Evolutionary conservation across 2,329 filamentous ascomycete genomes (phyloP).

Genomic region (Talaromyces pinophilus): DNA sequence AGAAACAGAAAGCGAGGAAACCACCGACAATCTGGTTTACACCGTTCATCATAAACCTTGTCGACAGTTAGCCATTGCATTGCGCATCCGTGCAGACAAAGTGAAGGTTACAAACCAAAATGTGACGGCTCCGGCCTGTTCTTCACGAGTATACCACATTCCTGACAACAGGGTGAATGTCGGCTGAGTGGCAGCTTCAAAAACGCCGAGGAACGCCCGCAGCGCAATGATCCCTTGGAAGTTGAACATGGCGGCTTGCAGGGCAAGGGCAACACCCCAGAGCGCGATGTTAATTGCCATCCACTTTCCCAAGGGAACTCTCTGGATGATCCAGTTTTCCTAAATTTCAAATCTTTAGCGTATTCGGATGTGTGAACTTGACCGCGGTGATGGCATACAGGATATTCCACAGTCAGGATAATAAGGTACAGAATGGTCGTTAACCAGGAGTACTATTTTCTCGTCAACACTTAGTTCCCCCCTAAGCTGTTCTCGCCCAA

Average conservation of each 20-base stretch:
- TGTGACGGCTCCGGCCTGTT: conserved; percentile 20
- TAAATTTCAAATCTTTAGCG: conserved; percentile 24
- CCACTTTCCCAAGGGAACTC: conserved; percentile 66
- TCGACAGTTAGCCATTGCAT: neutral
- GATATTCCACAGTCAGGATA: conserved; percentile 13
- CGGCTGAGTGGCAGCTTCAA: conserved; percentile 68
- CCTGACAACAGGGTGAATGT: conserved; percentile 67
- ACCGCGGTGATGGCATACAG: conserved; percentile 31
- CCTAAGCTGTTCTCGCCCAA: neutral
- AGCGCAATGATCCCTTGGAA: conserved; percentile 64
- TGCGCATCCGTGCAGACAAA: neutral
- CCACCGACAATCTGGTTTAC: conserved; percentile 65
- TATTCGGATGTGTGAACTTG: conserved; percentile 5
- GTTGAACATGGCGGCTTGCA: conserved; percentile 63
- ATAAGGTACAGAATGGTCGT: conserved; percentile 53
- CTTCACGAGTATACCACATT: conserved; percentile 39
- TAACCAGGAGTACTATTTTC: conserved; percentile 55
- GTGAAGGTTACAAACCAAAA: neutral
- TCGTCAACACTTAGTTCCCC: conserved; percentile 16
- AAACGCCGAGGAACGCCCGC: conserved; percentile 67
- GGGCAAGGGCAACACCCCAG: conserved; percentile 63
- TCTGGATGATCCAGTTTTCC: conserved; percentile 60
- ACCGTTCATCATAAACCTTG: conserved; percentile 71
- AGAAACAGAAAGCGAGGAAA: conserved; percentile 62
- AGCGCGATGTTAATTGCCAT: conserved; percentile 64